Percentiles rank a stretch among this genome's conserved stretches.
These are phyloP conservation scores for Edaphochlamys debaryana DNA, from an alignment of 139 green algal species.

Conservation along the genomic window DNA sequence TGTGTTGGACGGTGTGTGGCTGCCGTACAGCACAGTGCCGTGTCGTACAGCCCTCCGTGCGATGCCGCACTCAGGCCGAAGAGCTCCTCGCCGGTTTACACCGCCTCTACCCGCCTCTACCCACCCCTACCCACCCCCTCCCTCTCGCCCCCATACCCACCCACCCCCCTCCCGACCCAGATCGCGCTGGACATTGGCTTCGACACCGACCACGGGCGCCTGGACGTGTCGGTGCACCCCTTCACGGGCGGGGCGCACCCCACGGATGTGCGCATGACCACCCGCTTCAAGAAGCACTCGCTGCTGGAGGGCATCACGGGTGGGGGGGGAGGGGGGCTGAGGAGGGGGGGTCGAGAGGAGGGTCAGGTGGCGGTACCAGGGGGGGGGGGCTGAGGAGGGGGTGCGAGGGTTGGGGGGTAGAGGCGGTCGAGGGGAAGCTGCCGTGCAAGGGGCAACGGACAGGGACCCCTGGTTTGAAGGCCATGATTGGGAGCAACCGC, in stretches of 20 bases:
- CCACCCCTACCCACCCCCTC: too few relatives aligned
- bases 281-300: constrained; percentile 86
- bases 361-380: not conserved
- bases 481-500: too few relatives aligned
- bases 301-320: constrained; percentile 82
- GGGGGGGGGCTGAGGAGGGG: not conserved
- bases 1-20: too few relatives aligned
- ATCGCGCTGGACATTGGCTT: constrained; percentile 86
- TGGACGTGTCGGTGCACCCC: constrained; percentile 88
- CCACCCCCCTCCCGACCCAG: constrained; percentile 4
- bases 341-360: not conserved
- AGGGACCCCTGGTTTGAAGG: too few relatives aligned
- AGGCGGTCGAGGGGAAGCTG: too few relatives aligned
- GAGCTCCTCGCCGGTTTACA: too few relatives aligned
- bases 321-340: not conserved
- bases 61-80: too few relatives aligned
- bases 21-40: too few relatives aligned
- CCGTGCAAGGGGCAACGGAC: too few relatives aligned
- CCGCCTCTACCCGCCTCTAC: too few relatives aligned
- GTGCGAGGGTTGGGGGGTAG: not conserved
- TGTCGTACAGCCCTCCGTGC: too few relatives aligned
- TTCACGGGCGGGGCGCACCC: constrained; percentile 79
- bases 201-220: constrained; percentile 71
- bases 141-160: not conserved
- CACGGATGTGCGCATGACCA: constrained; percentile 94